Evolutionary conservation across 225 moss, liverwort and hornwort genomes (phyloP).

Genomic region (Polytrichum formosum): DNA sequence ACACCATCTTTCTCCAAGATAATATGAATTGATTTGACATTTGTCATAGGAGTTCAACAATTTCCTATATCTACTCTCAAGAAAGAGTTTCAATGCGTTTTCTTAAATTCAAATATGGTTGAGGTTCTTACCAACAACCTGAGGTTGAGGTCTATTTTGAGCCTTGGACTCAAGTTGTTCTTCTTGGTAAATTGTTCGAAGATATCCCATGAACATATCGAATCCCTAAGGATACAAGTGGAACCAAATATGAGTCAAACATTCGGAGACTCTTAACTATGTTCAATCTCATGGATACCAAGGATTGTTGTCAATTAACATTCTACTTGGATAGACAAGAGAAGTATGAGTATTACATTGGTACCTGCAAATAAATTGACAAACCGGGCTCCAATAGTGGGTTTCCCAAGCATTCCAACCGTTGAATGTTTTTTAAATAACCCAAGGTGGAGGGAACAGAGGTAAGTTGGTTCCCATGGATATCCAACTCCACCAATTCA

Average conservation of each 20-base stretch:
- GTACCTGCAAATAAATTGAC: conserved; percentile 50
- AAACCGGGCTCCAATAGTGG: conserved; percentile 56
- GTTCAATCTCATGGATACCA: too few relatives aligned
- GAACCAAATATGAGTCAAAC: too few relatives aligned
- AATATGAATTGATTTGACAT: too few relatives aligned
- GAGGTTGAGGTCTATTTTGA: conserved; percentile 20
- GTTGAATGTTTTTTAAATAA: conserved; percentile 62
- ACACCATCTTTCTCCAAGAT: too few relatives aligned
- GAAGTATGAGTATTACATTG: too few relatives aligned
- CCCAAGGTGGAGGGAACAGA: conserved; percentile 50
- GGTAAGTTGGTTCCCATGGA: conserved; percentile 47
- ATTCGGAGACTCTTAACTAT: too few relatives aligned
- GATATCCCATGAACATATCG: conserved; percentile 59
- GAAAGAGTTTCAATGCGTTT: too few relatives aligned
- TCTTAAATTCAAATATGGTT: too few relatives aligned
- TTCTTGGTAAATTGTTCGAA: conserved; percentile 60
- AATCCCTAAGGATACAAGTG: conserved; percentile 25
- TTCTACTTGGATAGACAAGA: too few relatives aligned
- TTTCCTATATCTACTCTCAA: too few relatives aligned
- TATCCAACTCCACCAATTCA: conserved; percentile 53
- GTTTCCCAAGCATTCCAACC: conserved; percentile 57
- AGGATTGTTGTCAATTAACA: too few relatives aligned
- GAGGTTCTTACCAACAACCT: conserved; percentile 26
- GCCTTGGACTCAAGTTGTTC: conserved; percentile 55
- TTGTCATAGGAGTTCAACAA: too few relatives aligned